Conservation (phyloP, 2,329 filamentous ascomycete genomes). For the Fusarium albosuccineum region DNA sequence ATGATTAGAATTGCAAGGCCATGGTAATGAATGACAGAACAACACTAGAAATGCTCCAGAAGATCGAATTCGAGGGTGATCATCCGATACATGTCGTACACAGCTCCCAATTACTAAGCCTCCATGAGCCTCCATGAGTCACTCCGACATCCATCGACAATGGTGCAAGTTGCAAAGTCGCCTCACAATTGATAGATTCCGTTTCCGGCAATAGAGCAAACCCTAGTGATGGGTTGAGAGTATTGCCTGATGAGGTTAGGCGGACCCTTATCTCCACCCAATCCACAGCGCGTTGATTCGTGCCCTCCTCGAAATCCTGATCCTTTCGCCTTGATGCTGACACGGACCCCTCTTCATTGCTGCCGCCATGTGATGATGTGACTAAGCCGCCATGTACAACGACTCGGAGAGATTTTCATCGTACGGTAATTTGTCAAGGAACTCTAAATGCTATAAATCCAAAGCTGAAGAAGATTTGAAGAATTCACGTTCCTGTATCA, state of each 20-base stretch:
- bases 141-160: too few species aligned
- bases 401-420: background rate
- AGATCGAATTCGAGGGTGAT: too few species aligned
- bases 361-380: background rate
- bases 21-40: too few species aligned
- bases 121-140: too few species aligned
- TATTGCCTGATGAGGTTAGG: slow-evolving; percentile 15
- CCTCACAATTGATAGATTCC: too few species aligned
- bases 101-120: too few species aligned
- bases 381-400: background rate
- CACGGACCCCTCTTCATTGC: background rate
- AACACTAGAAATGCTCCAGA: too few species aligned
- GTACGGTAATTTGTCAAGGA: background rate
- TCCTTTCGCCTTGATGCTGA: background rate
- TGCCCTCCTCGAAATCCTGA: background rate
- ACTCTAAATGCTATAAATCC: background rate
- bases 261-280: background rate
- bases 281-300: slow-evolving; percentile 5
- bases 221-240: slow-evolving; percentile 4
- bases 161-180: too few species aligned
- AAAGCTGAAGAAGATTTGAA: too few species aligned
- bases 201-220: too few species aligned
- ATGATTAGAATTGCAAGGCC: too few species aligned
- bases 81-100: too few species aligned
- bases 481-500: background rate